Base-by-base conservation (phyloP, 2,329 filamentous ascomycete genomes). In the Zymoseptoria ardabiliae region DNA sequence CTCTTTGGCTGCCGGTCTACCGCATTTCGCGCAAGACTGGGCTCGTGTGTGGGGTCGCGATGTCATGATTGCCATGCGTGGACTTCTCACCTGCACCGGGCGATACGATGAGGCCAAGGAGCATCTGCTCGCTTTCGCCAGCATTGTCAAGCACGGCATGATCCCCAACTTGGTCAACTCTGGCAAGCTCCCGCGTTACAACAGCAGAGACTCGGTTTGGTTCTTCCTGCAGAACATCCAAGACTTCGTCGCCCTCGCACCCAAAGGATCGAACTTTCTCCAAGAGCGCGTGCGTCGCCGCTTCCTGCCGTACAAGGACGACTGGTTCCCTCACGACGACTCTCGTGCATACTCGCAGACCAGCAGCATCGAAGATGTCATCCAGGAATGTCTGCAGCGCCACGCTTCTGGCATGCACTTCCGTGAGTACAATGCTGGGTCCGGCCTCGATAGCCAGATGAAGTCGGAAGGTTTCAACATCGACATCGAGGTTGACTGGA, bases 101-200 rank as follows among this genome's bases (percentile, higher is more conserved):
- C 87, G 94, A 8, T 96, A 89, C 68, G 84, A 82, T 2, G 92
- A 97, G 72, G 94, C 94, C 7, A 92, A 85, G 70, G 91, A 97
- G 73, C 95, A 99, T 70, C 96, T 99, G 60, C 79, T 91, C 61
- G 93, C 92, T 8, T 99, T 99, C 76, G 92, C 90, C 2, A 96
- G 91, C 72, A 92, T 99, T 10, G 78, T 99, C 66, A 99, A 99
- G 79, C 94, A 99, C 69, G 94, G 94, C 55, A 96, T 97, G 91
- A 92, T 99, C 59, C 94, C 94, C 13, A 99, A 99, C 70, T 81
- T 99, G 20, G 81, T 99, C 13, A 88, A 91, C 65, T 90, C 89
- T 61, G 92, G 94, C 6, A 90, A 88, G 61, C 82, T 87, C 17
- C 94, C 94, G 2, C 84, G 94, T 23, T 99, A 97, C 78, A 99